Evolutionary conservation across 2,329 filamentous ascomycete species (phyloP).

Genomic region (Clarireedia paspali): DNA sequence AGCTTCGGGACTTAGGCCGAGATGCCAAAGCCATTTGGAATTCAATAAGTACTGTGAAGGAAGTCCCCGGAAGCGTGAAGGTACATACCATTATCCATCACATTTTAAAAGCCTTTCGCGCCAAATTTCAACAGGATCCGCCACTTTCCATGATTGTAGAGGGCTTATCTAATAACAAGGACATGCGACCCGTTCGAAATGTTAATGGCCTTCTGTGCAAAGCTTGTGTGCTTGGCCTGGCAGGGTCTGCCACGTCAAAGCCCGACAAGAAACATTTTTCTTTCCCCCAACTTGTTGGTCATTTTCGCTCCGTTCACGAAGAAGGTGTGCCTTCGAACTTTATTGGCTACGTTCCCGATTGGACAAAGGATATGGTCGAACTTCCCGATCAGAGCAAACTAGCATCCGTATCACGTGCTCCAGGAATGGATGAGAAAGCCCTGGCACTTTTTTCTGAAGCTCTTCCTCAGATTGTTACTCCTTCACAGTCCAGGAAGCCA

Average conservation of each 20-base stretch:
- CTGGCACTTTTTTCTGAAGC: slow-evolving; percentile 42
- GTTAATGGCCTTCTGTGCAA: slow-evolving; percentile 49
- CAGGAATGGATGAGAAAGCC: slow-evolving; percentile 50
- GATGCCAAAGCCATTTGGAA: slow-evolving; percentile 58
- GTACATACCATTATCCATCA: slow-evolving; percentile 59
- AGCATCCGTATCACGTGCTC: slow-evolving; percentile 39
- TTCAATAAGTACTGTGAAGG: slow-evolving; percentile 48
- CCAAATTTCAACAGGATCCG: slow-evolving; percentile 49
- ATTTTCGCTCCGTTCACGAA: slow-evolving; percentile 41
- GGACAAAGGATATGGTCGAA: slow-evolving; percentile 54
- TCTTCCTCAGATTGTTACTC: slow-evolving; percentile 37
- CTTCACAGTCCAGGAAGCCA: neutral
- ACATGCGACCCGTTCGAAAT: slow-evolving; percentile 48
- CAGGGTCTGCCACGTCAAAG: slow-evolving; percentile 20
- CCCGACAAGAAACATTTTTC: slow-evolving; percentile 37
- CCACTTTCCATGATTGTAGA: slow-evolving; percentile 52
- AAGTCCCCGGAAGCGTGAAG: slow-evolving; percentile 54
- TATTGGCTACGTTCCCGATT: slow-evolving; percentile 36
- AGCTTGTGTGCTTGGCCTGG: slow-evolving; percentile 37
- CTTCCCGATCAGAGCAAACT: slow-evolving; percentile 45
- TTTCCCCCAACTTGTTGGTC: slow-evolving; percentile 52
- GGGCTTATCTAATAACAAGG: slow-evolving; percentile 46
- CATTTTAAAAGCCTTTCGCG: slow-evolving; percentile 47
- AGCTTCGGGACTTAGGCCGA: slow-evolving; percentile 45
- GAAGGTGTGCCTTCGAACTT: slow-evolving; percentile 21